A percentile compares a stretch with the other conserved stretches of the same genome.
Evolutionary conservation across 2,329 filamentous ascomycete species (phyloP).

Genomic region (Scleromitrula shiraiana): DNA sequence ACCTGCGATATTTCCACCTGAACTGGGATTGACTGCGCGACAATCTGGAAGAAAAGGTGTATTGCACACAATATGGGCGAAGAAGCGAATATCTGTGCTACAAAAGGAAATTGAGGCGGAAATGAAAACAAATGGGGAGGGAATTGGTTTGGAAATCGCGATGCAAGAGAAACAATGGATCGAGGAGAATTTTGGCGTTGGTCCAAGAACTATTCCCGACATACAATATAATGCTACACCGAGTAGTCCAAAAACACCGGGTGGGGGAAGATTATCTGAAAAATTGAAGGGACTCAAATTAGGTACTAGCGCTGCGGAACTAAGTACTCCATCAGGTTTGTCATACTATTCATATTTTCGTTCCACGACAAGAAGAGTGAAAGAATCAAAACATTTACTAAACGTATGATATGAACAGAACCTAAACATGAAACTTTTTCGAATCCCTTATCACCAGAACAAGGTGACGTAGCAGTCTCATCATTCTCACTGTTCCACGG

Average conservation of each 20-base stretch:
- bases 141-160: conserved; percentile 77
- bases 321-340: conserved; percentile 48
- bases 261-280: conserved; percentile 62
- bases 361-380: neutral
- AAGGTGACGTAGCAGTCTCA: conserved; percentile 55
- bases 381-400: neutral
- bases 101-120: conserved; percentile 71
- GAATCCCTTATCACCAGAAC: conserved; percentile 48
- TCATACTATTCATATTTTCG: conserved; percentile 6
- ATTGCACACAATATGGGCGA: conserved; percentile 79
- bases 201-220: conserved; percentile 23
- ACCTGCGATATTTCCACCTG: conserved; percentile 77
- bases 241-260: conserved; percentile 53
- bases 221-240: conserved; percentile 33
- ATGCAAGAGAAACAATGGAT: conserved; percentile 81
- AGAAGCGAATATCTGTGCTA: conserved; percentile 67
- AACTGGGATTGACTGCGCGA: conserved; percentile 58
- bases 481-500: conserved; percentile 53
- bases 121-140: conserved; percentile 66
- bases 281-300: conserved; percentile 74
- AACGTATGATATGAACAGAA: too few relatives aligned
- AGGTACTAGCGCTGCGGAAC: conserved; percentile 61
- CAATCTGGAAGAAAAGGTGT: conserved; percentile 70
- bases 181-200: conserved; percentile 58
- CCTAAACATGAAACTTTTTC: conserved; percentile 19